Conservation (phyloP, 73 alveolate genomes). For the Tetrahymena malaccensis region DNA sequence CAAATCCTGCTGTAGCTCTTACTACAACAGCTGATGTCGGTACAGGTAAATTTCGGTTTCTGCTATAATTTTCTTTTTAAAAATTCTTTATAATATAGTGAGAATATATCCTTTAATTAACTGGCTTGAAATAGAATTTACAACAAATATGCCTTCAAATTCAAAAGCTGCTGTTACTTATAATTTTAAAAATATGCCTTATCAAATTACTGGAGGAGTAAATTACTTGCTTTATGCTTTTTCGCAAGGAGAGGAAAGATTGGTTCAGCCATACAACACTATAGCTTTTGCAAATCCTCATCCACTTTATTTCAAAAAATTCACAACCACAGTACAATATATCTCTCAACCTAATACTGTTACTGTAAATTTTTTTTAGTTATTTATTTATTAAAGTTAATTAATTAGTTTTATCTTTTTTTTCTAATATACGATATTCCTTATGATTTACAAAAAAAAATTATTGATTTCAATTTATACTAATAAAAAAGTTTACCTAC, state of each 20-base stretch:
- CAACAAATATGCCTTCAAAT: neutral
- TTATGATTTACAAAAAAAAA: too few relatives aligned
- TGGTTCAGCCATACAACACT: conserved; percentile 6
- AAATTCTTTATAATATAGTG: neutral
- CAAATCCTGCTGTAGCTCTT: conserved; percentile 4
- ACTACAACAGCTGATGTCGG: conserved; percentile 15
- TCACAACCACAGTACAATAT: neutral
- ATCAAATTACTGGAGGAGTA: conserved; percentile 21
- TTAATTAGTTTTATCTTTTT: too few relatives aligned
- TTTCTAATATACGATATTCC: too few relatives aligned
- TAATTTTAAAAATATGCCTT: conserved; percentile 32
- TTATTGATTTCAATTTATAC: too few relatives aligned
- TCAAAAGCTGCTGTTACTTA: conserved; percentile 5
- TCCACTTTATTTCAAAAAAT: neutral
- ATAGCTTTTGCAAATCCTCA: conserved; percentile 1
- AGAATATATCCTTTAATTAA: conserved; percentile 6
- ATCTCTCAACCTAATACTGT: neutral
- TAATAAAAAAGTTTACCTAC: neutral
- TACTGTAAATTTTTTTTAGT: neutral
- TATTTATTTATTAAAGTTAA: too few relatives aligned
- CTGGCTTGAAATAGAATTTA: conserved; percentile 11
- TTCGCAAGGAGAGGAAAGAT: neutral
- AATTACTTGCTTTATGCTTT: neutral
- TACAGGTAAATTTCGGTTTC: neutral
- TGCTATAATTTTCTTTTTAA: neutral